These are phyloP conservation scores for Mucor saturninus DNA, from an alignment of 371 early-diverging fungal species.

Conservation along the genomic window DNA sequence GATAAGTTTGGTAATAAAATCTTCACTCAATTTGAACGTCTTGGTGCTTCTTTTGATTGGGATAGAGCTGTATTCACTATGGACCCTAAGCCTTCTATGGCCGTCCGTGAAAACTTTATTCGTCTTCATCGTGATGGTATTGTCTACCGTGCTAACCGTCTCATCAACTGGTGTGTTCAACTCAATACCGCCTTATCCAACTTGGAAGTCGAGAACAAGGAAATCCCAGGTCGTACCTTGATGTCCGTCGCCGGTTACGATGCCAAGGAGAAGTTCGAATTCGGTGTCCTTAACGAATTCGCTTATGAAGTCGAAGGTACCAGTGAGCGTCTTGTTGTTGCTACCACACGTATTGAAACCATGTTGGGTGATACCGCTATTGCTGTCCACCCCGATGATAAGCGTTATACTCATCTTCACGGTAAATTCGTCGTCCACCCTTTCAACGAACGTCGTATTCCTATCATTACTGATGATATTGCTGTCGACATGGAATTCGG, in stretches of 20 bases:
- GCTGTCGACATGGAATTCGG: conserved; percentile 97
- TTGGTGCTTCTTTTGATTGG: conserved; percentile 98
- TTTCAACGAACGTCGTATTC: conserved; percentile 88
- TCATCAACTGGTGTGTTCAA: conserved; percentile 99
- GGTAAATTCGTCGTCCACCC: conserved; percentile 97
- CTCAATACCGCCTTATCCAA: conserved; percentile 98
- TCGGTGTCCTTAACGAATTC: conserved; percentile 97
- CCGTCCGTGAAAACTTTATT: conserved; percentile 97
- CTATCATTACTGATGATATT: conserved; percentile 92
- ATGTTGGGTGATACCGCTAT: conserved; percentile 99
- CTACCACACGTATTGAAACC: conserved; percentile 99
- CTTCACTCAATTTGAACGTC: conserved; percentile 89
- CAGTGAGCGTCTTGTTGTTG: conserved; percentile 91
- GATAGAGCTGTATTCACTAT: conserved; percentile 94
- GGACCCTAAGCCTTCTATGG: conserved; percentile 74
- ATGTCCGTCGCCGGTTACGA: conserved; percentile 92
- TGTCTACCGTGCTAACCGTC: conserved; percentile 96
- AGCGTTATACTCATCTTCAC: conserved; percentile 86
- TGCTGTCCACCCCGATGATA: conserved; percentile 91
- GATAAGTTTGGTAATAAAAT: conserved; percentile 88
- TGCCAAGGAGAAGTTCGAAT: conserved; percentile 91
- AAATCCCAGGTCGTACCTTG: conserved; percentile 85
- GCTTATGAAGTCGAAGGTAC: conserved; percentile 85
- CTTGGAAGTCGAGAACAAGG: conserved; percentile 96
- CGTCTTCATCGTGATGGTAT: conserved; percentile 95